Base-by-base conservation (phyloP, 1,284 basidiomycete species). In the Pyrrhoderma lamaoense region DNA sequence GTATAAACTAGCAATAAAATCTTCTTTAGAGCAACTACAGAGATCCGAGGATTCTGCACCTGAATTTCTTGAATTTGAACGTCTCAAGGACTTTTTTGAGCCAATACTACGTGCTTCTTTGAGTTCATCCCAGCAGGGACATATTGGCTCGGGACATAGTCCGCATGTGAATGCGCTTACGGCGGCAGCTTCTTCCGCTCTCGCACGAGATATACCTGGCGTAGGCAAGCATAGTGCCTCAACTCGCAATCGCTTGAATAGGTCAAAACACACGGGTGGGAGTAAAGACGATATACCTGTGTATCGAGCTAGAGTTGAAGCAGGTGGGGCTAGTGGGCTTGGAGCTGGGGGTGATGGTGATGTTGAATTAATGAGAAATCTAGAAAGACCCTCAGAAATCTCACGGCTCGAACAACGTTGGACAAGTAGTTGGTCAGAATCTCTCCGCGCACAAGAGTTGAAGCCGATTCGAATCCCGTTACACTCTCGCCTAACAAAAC, bases 21-120 rank as follows among this genome's bases (percentile, higher is more conserved):
- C 25, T 47, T 58, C 19, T 60, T 25, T 21, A 93, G 27, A 86
- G 11, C 93, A 96, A 66, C 69, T 95, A 21, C 90, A 94, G 63
- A 90, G 87, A 65, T 78, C 77, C 46, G 87, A 94, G 72, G 87
- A 92, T 58, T 82, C 82, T n/a, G 81, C 86, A 0, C 82, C 90
- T 3, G 87, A 90, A 55, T 79, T 83, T 14, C 73, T 89, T 58
- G 93, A 95, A 67, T 94, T 95, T 64, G 93, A 97, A 60, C 79
- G 82, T 54, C 67, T 97, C 61, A 93, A 94, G 70, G 91, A 94
- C 60, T 93, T 96, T 68, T 91, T 95, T 70, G 93, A 96, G 65
- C 85, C 88, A 50, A 87, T 90, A 72, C 73, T 82, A 70, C 85
- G 84, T 74, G 81, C 87, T 57, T 74, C 78, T 54, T 71, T 78